Conservation (phyloP, 2,329 filamentous ascomycete species). For the Daldinia eschscholtzii region DNA sequence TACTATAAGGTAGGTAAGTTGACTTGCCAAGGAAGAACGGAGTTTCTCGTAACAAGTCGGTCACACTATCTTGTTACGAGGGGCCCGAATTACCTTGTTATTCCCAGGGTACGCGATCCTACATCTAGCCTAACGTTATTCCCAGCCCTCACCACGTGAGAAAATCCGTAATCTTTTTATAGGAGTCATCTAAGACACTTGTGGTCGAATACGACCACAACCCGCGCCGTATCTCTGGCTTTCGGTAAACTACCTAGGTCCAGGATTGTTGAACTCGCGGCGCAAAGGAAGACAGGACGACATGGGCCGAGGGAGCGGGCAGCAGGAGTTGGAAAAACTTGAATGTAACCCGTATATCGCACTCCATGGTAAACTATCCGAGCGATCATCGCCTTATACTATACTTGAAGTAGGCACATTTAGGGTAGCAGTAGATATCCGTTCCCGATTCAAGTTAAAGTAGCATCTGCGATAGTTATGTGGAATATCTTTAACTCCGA, state of each 20-base stretch:
- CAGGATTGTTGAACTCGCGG: not conserved
- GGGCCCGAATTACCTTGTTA: not conserved
- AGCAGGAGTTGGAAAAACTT: not conserved
- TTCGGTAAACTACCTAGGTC: slow-evolving; percentile 12
- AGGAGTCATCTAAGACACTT: not conserved
- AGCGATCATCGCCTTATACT: not conserved
- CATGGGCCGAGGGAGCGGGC: slow-evolving; percentile 1
- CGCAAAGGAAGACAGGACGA: slow-evolving; percentile 15
- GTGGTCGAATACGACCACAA: slow-evolving; percentile 8
- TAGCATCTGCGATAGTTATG: slow-evolving; percentile 5
- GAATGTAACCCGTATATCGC: slow-evolving; percentile 6
- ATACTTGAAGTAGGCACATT: too few species aligned
- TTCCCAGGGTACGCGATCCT: not conserved
- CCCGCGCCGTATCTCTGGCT: not conserved
- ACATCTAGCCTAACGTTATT: not conserved
- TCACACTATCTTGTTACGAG: slow-evolving; percentile 20
- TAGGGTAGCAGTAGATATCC: slow-evolving; percentile 8
- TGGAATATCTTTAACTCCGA: slow-evolving; percentile 9
- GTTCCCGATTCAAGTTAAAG: not conserved
- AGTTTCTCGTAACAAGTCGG: slow-evolving; percentile 15
- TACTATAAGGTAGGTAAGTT: not conserved
- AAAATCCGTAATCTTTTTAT: slow-evolving; percentile 16
- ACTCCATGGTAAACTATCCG: not conserved
- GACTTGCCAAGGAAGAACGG: not conserved
- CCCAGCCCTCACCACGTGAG: slow-evolving; percentile 24